Evolutionary conservation across 768 basidiomycete genomes (phyloP).

Genomic region (Serendipita vermifera): DNA sequence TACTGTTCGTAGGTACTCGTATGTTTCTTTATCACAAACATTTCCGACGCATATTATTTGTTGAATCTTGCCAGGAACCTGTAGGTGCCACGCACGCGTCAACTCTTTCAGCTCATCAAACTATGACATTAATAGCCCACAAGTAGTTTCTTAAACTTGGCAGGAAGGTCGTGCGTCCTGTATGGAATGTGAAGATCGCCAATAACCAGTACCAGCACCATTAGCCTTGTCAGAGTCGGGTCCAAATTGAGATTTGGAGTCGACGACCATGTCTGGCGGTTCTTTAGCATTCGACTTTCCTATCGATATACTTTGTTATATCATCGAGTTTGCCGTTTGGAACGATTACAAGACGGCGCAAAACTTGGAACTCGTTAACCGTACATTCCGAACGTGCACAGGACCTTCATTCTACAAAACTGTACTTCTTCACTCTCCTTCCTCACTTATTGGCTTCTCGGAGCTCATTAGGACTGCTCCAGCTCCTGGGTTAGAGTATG

Average conservation of each 20-base stretch:
- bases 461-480: not conserved
- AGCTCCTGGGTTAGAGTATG: no score
- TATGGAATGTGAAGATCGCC: constrained; percentile 97
- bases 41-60: constrained; percentile 97
- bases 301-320: not conserved
- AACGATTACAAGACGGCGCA: not conserved
- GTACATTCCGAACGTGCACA: not conserved
- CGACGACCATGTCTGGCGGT: not conserved
- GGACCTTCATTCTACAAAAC: not conserved
- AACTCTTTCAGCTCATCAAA: not conserved
- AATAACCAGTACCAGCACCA: constrained; percentile 92
- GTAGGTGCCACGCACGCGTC: constrained; percentile 11
- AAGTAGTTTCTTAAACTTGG: constrained; percentile 93
- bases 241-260: not conserved
- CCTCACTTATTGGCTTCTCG: not conserved
- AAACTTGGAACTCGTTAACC: not conserved
- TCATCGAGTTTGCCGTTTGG: not conserved
- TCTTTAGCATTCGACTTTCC: not conserved
- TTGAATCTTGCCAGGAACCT: constrained; percentile 87
- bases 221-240: constrained; percentile 21
- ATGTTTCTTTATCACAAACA: constrained; percentile 93
- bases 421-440: not conserved
- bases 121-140: constrained; percentile 23
- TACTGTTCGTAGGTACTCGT: constrained; percentile 91
- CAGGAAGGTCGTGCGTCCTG: constrained; percentile 74